phyloP scores from a whole-genome alignment of 164 flowering plant species.

The Protea cynaroides region DNA sequence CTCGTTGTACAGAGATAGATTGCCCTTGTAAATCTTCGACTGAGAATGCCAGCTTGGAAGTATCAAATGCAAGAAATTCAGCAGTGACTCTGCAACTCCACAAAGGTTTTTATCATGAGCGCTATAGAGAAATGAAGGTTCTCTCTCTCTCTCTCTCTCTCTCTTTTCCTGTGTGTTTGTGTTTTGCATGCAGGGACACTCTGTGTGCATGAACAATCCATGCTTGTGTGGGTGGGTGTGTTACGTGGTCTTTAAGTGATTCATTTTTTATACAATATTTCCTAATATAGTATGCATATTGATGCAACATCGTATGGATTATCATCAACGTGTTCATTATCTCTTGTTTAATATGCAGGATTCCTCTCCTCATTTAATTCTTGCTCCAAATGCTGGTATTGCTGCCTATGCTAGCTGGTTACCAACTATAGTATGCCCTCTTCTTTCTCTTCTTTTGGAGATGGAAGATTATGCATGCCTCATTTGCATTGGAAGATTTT shows the following conservation, averaged over 20 bases:
- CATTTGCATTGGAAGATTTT: conserved; percentile 1
- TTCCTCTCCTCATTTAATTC: conserved; percentile 54
- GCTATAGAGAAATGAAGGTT: conserved; percentile 53
- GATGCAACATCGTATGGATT: background rate
- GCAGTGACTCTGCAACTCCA: conserved; percentile 46
- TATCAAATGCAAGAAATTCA: conserved; percentile 11
- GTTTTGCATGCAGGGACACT: background rate
- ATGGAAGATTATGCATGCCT: conserved; percentile 33
- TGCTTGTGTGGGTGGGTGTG: too few species aligned
- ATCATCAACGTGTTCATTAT: conserved; percentile 3
- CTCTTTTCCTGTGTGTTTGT: too few species aligned
- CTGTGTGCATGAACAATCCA: too few species aligned
- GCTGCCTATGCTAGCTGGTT: conserved; percentile 91
- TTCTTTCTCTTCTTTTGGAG: background rate
- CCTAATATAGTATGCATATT: background rate
- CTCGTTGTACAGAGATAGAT: conserved; percentile 42
- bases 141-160: conserved; percentile 17
- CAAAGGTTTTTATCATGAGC: conserved; percentile 75
- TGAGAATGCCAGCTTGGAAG: conserved; percentile 9
- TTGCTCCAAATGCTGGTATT: conserved; percentile 92
- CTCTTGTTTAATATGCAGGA: conserved; percentile 37
- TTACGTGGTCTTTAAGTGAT: too few species aligned
- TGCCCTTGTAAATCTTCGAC: conserved; percentile 47
- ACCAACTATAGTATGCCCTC: conserved; percentile 68
- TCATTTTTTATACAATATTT: background rate